Conservation (phyloP, 305 asterid species). For the Fraxinus albicans region DNA sequence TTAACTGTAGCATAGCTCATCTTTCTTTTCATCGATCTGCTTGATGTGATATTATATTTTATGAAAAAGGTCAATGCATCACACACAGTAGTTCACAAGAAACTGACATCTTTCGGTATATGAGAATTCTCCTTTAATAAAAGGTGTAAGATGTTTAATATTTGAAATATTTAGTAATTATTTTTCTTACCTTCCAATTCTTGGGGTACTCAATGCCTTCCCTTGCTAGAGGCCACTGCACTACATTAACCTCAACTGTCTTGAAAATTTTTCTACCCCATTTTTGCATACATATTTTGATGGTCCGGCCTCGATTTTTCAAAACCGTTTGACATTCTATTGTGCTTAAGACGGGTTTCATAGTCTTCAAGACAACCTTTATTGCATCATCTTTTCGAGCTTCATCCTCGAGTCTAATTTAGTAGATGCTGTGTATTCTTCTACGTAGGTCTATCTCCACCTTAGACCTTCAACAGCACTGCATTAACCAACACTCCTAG, state of each 20-base stretch:
- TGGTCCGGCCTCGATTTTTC: background rate
- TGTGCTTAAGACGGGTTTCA: background rate
- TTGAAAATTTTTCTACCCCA: background rate
- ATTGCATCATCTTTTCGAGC: background rate
- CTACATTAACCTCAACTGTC: background rate
- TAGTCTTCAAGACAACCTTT: background rate
- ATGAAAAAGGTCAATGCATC: background rate
- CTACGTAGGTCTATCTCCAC: background rate
- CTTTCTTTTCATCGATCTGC: background rate
- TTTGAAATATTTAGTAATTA: background rate
- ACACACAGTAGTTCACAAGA: background rate
- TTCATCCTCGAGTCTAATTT: background rate
- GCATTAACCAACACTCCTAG: background rate
- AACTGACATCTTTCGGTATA: background rate
- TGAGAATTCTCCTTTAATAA: background rate
- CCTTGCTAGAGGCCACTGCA: background rate
- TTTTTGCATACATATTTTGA: background rate
- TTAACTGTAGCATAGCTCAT: background rate
- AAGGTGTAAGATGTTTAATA: background rate
- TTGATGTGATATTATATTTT: background rate
- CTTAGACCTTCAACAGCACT: background rate
- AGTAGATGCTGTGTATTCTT: background rate
- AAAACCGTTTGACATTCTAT: background rate
- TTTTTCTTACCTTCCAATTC: background rate
- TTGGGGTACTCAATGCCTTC: background rate